phyloP scores from a whole-genome alignment of 306 rosid genomes.

The Gillenia trifoliata region DNA sequence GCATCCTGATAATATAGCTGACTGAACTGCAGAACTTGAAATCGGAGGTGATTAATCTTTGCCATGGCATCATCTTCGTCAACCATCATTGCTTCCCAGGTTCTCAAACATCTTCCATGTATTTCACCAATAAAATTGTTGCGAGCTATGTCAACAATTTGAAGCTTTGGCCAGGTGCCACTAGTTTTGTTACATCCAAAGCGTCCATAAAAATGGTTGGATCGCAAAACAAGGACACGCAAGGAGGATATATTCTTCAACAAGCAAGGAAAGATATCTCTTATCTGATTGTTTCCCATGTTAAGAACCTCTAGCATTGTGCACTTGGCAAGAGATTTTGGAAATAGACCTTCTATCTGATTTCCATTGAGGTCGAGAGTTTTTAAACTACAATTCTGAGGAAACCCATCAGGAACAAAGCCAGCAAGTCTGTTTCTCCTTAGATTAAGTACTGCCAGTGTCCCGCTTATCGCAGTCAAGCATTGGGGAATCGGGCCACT shows the following conservation, averaged over 20 bases:
- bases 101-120: not conserved
- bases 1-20: slow-evolving; percentile 21
- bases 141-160: slow-evolving; percentile 30
- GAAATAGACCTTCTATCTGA: slow-evolving; percentile 10
- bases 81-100: slow-evolving; percentile 22
- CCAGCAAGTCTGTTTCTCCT: slow-evolving; percentile 14
- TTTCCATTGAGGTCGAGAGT: slow-evolving; percentile 29
- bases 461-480: not conserved
- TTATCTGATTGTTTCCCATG: slow-evolving; percentile 29
- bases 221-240: slow-evolving; percentile 34
- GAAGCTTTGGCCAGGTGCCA: slow-evolving; percentile 28
- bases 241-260: slow-evolving; percentile 22
- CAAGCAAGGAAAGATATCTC: not conserved
- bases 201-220: slow-evolving; percentile 11
- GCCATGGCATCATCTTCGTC: not conserved
- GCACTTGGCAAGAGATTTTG: slow-evolving; percentile 27
- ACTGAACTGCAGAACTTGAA: not conserved
- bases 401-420: slow-evolving; percentile 18
- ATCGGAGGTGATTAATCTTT: slow-evolving; percentile 15
- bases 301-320: slow-evolving; percentile 23
- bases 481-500: slow-evolving; percentile 19
- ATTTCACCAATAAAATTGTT: slow-evolving; percentile 28
- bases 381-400: not conserved
- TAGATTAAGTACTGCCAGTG: slow-evolving; percentile 24
- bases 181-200: not conserved